Evolutionary conservation across 2,329 filamentous ascomycete species (phyloP).

Genomic region (Trichoderma semiorbis): DNA sequence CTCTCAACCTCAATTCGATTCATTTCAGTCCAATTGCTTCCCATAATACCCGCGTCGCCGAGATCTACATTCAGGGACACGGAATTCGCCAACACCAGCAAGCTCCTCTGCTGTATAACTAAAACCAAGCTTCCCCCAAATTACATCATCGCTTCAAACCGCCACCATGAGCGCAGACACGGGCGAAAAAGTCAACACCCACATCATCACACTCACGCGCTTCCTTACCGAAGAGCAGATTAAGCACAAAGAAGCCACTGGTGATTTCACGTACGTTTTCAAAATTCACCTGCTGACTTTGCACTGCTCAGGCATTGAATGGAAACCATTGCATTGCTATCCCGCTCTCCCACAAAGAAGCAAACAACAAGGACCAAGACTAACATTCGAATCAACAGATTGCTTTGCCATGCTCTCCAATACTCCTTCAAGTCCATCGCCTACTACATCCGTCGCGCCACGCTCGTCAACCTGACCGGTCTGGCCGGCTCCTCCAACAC

Average conservation of each 20-base stretch:
- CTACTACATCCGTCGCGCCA: constrained; percentile 96
- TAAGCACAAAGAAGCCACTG: constrained; percentile 91
- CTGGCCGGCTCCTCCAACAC: constrained; percentile 92
- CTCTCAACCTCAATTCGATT: background rate
- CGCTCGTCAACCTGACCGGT: constrained; percentile 91
- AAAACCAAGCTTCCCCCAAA: constrained; percentile 1
- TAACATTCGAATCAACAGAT: constrained; percentile 45
- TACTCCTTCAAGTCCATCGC: constrained; percentile 99
- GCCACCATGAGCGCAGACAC: constrained; percentile 33
- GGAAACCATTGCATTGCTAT: background rate
- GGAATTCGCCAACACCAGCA: background rate
- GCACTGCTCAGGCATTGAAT: background rate
- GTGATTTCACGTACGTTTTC: constrained; percentile 86
- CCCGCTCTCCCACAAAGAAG: background rate
- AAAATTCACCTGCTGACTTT: background rate
- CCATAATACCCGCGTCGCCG: background rate
- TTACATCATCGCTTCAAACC: constrained; percentile 17
- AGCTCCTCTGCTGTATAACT: background rate
- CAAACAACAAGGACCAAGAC: background rate
- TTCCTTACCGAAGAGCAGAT: constrained; percentile 95
- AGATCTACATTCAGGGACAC: background rate
- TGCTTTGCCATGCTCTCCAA: constrained; percentile 95
- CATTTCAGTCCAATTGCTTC: background rate
- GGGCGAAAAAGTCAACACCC: constrained; percentile 82
- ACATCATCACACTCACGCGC: constrained; percentile 92